A percentile compares a stretch with the other conserved stretches of the same genome.
Conservation (phyloP, 768 basidiomycete genomes). For the Neoboletus subvelutipes region DNA sequence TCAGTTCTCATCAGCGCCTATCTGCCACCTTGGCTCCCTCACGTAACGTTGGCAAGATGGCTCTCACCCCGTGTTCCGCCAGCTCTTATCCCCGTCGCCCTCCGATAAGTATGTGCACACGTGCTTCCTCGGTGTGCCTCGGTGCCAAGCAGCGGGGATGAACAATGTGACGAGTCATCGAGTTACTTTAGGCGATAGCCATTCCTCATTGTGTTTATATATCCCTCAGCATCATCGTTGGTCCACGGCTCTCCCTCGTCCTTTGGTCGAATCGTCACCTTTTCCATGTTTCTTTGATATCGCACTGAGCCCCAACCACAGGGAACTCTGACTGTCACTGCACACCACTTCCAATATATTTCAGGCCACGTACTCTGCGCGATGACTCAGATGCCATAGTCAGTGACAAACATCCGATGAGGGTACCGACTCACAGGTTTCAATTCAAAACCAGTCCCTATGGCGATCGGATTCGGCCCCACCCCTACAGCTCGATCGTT, state of each 20-base stretch:
- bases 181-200: conserved; percentile 9
- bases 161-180: conserved; percentile 13
- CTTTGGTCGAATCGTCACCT: conserved; percentile 1
- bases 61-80: conserved; percentile 20
- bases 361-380: not conserved
- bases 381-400: conserved; percentile 16
- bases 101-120: conserved; percentile 22
- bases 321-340: conserved; percentile 5
- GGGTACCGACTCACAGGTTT: not conserved
- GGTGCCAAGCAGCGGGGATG: conserved; percentile 19
- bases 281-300: conserved; percentile 17
- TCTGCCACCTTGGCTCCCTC: conserved; percentile 14
- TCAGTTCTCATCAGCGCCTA: conserved; percentile 6
- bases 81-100: conserved; percentile 10
- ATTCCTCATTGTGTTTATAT: conserved; percentile 20
- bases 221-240: conserved; percentile 8
- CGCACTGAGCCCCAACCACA: conserved; percentile 9
- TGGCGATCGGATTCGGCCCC: conserved; percentile 1
- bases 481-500: not conserved
- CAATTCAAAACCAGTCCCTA: conserved; percentile 7
- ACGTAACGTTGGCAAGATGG: conserved; percentile 19
- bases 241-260: conserved; percentile 1
- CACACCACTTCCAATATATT: not conserved
- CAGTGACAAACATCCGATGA: not conserved
- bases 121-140: conserved; percentile 14